Percentiles rank a stretch among this genome's conserved stretches.
Conservation (phyloP, 495 filamentous ascomycete species). For the Daldinia childiae region DNA sequence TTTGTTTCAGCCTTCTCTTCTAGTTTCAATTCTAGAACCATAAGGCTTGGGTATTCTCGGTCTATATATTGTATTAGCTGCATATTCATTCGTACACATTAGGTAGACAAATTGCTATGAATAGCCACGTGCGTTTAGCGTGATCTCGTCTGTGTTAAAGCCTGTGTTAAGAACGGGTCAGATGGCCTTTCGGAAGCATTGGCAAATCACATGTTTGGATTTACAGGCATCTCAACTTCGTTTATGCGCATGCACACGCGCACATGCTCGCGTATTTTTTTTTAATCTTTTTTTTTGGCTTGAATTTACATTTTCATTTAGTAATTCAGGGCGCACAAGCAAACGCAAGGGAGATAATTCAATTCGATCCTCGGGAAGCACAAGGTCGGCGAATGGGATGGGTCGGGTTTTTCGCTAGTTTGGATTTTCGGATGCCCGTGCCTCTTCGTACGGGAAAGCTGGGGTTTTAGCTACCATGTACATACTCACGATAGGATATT, state of each 20-base stretch:
- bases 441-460: background rate
- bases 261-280: background rate
- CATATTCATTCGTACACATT: background rate
- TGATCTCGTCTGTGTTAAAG: too few species aligned
- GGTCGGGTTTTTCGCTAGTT: background rate
- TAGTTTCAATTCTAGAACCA: background rate
- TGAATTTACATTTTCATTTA: background rate
- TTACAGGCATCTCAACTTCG: background rate
- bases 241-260: background rate
- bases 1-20: conserved; percentile 1
- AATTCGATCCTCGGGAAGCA: background rate
- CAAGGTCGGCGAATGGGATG: background rate
- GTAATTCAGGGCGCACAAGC: background rate
- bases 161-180: background rate
- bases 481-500: background rate
- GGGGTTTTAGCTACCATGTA: background rate
- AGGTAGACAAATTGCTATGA: background rate
- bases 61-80: background rate
- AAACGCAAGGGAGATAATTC: background rate
- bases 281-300: too few species aligned
- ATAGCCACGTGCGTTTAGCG: conserved; percentile 1
- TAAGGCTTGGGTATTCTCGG: background rate
- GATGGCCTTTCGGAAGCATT: background rate
- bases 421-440: background rate
- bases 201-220: background rate